These are phyloP conservation scores for Carex scoparia DNA, from an alignment of 176 grass and related monocot genomes.

Conservation along the genomic window DNA sequence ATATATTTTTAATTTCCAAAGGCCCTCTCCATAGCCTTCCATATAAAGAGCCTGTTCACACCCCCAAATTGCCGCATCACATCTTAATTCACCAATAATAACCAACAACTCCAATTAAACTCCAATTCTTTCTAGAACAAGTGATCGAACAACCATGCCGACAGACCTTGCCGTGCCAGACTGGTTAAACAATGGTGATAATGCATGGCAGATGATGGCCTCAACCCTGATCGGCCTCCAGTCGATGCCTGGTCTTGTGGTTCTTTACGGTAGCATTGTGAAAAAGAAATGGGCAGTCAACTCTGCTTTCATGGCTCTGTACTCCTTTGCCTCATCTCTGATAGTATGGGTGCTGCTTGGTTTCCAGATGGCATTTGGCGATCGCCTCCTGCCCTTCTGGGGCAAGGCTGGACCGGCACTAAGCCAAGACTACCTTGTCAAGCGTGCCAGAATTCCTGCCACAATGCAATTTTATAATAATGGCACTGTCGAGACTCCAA, in stretches of 20 bases:
- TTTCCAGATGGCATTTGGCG: constrained; percentile 74
- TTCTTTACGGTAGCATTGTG: constrained; percentile 73
- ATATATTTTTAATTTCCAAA: not conserved
- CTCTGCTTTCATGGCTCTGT: constrained; percentile 80
- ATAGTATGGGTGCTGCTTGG: constrained; percentile 71
- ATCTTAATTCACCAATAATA: constrained; percentile 9
- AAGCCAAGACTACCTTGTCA: constrained; percentile 38
- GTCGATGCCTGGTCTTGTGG: constrained; percentile 60
- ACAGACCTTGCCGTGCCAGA: constrained; percentile 28
- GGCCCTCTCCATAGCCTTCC: not conserved
- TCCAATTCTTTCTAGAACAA: not conserved
- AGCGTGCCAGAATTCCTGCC: constrained; percentile 40
- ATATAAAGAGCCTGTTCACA: constrained; percentile 10
- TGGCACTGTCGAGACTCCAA: constrained; percentile 33
- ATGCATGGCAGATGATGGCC: constrained; percentile 63
- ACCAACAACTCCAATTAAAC: not conserved
- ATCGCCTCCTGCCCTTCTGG: constrained; percentile 66
- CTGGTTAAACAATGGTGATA: constrained; percentile 88
- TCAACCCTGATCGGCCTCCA: constrained; percentile 66
- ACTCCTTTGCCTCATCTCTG: constrained; percentile 67
- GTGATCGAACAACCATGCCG: constrained; percentile 13
- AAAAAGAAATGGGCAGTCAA: constrained; percentile 85
- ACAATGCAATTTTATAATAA: constrained; percentile 36
- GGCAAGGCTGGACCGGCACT: constrained; percentile 48
- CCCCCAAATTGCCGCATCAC: constrained; percentile 10